Evolutionary conservation across 768 basidiomycete genomes (phyloP).

Genomic region (Pseudohyphozyma bogoriensis): DNA sequence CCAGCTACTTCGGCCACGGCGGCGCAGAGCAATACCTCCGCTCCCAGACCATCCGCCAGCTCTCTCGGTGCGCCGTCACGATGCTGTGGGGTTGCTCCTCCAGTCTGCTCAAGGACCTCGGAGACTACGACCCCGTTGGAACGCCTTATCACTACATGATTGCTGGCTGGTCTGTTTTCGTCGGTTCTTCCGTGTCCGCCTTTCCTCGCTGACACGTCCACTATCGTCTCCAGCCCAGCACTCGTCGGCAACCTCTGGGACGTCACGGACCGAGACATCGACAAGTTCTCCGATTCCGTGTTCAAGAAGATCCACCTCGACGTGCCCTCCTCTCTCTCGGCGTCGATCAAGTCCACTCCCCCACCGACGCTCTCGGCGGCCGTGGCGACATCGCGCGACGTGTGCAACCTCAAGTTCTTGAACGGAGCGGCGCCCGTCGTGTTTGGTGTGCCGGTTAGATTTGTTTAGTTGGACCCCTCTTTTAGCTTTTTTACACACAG

Average conservation of each 20-base stretch:
- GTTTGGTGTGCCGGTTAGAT: slow-evolving; percentile 88
- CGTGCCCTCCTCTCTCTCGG: neutral
- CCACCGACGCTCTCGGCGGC: slow-evolving; percentile 57
- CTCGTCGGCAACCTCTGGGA: slow-evolving; percentile 95
- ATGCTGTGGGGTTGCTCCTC: slow-evolving; percentile 99
- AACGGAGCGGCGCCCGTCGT: slow-evolving; percentile 92
- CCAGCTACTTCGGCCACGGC: slow-evolving; percentile 95
- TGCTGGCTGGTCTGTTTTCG: slow-evolving; percentile 77
- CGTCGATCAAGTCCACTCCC: neutral
- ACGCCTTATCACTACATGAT: slow-evolving; percentile 93
- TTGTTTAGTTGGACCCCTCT: too few relatives aligned
- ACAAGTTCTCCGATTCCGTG: slow-evolving; percentile 76
- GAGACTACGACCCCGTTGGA: slow-evolving; percentile 83
- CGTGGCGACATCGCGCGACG: slow-evolving; percentile 64
- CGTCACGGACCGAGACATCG: slow-evolving; percentile 94
- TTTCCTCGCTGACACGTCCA: neutral
- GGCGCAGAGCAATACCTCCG: slow-evolving; percentile 90
- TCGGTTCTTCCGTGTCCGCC: neutral
- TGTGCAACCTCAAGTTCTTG: slow-evolving; percentile 81
- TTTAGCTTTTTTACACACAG: too few relatives aligned
- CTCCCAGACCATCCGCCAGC: slow-evolving; percentile 69
- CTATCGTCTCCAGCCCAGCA: slow-evolving; percentile 54
- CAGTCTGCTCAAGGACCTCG: slow-evolving; percentile 74
- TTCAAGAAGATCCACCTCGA: slow-evolving; percentile 58
- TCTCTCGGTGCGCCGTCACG: slow-evolving; percentile 77